A percentile compares a stretch with the other conserved stretches of the same genome.
Conservation (phyloP, 225 moss, liverwort and hornwort species). For the Polytrichum formosum region DNA sequence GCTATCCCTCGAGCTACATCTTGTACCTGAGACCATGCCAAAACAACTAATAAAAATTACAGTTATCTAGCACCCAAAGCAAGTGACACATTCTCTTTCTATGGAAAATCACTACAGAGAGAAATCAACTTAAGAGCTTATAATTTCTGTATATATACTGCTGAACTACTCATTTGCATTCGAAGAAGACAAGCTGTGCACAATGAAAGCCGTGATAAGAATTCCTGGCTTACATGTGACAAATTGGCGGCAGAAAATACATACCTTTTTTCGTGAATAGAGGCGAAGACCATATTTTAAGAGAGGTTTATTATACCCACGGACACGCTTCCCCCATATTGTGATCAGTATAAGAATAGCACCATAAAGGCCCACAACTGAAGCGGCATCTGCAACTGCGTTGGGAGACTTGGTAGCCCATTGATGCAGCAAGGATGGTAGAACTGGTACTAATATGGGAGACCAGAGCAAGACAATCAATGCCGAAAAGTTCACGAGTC, state of each 20-base stretch:
- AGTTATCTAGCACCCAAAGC: no score
- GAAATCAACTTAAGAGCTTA: no score
- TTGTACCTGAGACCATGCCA: constrained; percentile 39
- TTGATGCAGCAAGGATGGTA: constrained; percentile 78
- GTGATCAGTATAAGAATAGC: constrained; percentile 78
- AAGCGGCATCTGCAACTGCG: constrained; percentile 80
- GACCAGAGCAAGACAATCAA: constrained; percentile 80
- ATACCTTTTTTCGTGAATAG: constrained; percentile 70
- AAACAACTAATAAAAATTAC: not conserved
- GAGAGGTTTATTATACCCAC: constrained; percentile 78
- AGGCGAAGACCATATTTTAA: constrained; percentile 72
- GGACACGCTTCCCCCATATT: constrained; percentile 92
- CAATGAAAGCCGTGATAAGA: no score
- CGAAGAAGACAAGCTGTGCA: no score
- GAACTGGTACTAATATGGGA: constrained; percentile 83
- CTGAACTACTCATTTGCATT: no score
- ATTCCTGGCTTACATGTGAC: not conserved
- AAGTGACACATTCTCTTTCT: no score
- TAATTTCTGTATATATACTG: no score
- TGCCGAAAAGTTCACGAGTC: constrained; percentile 78
- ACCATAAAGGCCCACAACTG: constrained; percentile 83
- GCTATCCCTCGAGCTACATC: constrained; percentile 60
- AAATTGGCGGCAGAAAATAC: not conserved
- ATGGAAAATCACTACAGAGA: no score
- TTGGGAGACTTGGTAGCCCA: constrained; percentile 74